These are phyloP conservation scores for Salvia sclarea DNA, from an alignment of 305 asterid species.

Conservation along the genomic window DNA sequence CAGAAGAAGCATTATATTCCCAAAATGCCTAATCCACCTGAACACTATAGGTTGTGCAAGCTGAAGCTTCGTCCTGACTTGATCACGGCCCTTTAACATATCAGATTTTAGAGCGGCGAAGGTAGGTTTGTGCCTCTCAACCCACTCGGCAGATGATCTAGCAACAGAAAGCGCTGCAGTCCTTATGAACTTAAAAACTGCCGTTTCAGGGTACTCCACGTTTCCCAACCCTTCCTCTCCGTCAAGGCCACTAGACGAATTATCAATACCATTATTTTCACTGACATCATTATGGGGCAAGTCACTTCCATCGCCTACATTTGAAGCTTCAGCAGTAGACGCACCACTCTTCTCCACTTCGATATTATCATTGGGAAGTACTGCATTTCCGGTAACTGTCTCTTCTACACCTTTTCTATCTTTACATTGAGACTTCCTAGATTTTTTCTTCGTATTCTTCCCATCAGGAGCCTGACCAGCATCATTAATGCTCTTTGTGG, in stretches of 20 bases:
- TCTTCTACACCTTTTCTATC: conserved; percentile 50
- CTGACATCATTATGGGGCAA: conserved; percentile 25
- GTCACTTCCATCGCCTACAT: conserved; percentile 39
- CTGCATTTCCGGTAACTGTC: conserved; percentile 36
- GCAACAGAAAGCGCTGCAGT: conserved; percentile 49
- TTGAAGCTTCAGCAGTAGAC: conserved; percentile 40
- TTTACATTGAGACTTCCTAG: conserved; percentile 49
- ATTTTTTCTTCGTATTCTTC: conserved; percentile 51
- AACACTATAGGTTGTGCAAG: conserved; percentile 62
- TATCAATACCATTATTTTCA: conserved; percentile 32
- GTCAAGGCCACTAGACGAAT: conserved; percentile 33
- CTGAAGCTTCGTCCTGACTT: conserved; percentile 58
- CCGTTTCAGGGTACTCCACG: conserved; percentile 52
- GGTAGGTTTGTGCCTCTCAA: conserved; percentile 66
- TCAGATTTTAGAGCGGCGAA: conserved; percentile 42
- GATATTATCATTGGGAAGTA: conserved; percentile 32
- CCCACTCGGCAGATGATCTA: conserved; percentile 62
- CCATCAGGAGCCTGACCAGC: conserved; percentile 43
- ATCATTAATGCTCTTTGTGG: conserved; percentile 39
- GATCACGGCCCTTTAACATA: conserved; percentile 45
- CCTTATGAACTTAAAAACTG: conserved; percentile 55
- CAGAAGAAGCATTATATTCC: conserved; percentile 67
- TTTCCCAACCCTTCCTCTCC: conserved; percentile 40
- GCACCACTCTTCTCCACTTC: conserved; percentile 42
- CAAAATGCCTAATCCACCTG: conserved; percentile 65